A percentile compares a stretch with the other conserved stretches of the same genome.
Evolutionary conservation across 306 rosid genomes (phyloP).

Genomic region (Cucurbita pepo): DNA sequence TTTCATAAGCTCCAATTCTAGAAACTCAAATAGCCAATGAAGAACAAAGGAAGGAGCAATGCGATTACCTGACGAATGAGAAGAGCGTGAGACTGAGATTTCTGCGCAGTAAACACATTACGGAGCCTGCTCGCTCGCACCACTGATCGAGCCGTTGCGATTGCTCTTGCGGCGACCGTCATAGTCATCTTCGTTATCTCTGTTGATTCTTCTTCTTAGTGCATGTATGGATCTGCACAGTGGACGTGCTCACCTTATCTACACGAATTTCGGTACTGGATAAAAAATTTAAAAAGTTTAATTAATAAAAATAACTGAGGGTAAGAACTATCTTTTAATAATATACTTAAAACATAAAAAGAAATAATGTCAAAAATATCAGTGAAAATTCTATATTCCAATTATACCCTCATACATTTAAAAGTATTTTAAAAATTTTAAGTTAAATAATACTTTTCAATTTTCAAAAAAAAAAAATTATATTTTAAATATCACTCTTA

Average conservation of each 20-base stretch:
- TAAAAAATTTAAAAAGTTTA: too few species aligned
- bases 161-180: not conserved
- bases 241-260: not conserved
- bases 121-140: not conserved
- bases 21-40: not conserved
- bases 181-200: not conserved
- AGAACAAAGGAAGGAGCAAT: not conserved
- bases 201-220: not conserved
- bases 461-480: too few species aligned
- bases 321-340: too few species aligned
- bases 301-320: too few species aligned
- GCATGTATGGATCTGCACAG: not conserved
- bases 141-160: not conserved
- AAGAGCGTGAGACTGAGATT: slow-evolving; percentile 3
- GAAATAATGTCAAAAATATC: too few species aligned
- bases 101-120: not conserved
- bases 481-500: too few species aligned
- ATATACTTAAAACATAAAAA: too few species aligned
- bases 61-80: slow-evolving; percentile 1
- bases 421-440: too few species aligned
- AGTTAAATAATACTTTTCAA: too few species aligned
- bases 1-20: not conserved
- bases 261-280: too few species aligned
- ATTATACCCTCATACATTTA: too few species aligned
- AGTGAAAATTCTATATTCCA: too few species aligned